Conservation (phyloP, 1,284 basidiomycete genomes). For the Meira miltonrushii region DNA sequence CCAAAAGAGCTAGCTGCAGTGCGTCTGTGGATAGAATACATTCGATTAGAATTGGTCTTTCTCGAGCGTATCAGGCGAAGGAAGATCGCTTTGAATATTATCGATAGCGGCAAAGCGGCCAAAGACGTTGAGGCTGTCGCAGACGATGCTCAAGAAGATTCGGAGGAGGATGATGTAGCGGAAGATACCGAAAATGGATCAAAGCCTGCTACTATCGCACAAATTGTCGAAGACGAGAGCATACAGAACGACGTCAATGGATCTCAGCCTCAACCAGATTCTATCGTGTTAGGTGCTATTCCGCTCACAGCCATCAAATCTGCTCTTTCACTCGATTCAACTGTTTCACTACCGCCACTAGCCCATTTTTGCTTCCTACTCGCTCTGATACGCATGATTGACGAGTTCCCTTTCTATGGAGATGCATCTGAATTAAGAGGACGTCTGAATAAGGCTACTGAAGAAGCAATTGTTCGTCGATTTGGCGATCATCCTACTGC, state of each 20-base stretch:
- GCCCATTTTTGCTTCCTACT: slow-evolving; percentile 7
- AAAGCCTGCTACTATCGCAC: background rate
- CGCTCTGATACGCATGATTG: background rate
- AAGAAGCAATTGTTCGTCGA: background rate
- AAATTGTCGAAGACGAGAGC: background rate
- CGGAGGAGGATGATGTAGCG: slow-evolving; percentile 22
- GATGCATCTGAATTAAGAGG: background rate
- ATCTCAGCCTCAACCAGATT: background rate
- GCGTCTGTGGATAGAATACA: slow-evolving; percentile 56
- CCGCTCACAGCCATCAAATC: background rate
- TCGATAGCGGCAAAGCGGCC: slow-evolving; percentile 21
- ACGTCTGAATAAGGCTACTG: background rate
- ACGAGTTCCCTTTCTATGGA: slow-evolving; percentile 4
- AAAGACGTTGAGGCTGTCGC: background rate
- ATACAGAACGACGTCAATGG: background rate
- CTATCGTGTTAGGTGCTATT: slow-evolving; percentile 1
- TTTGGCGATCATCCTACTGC: background rate
- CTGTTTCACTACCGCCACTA: background rate
- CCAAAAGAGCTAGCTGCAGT: slow-evolving; percentile 32
- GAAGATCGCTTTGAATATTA: slow-evolving; percentile 72
- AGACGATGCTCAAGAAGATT: slow-evolving; percentile 41
- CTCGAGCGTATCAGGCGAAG: slow-evolving; percentile 74
- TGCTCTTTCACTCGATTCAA: background rate
- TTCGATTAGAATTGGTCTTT: slow-evolving; percentile 84
- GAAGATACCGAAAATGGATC: background rate